Percentiles rank a stretch among this genome's conserved stretches.
Evolutionary conservation across 2,329 filamentous ascomycete species (phyloP).

Genomic region (Pezicula radicicola): DNA sequence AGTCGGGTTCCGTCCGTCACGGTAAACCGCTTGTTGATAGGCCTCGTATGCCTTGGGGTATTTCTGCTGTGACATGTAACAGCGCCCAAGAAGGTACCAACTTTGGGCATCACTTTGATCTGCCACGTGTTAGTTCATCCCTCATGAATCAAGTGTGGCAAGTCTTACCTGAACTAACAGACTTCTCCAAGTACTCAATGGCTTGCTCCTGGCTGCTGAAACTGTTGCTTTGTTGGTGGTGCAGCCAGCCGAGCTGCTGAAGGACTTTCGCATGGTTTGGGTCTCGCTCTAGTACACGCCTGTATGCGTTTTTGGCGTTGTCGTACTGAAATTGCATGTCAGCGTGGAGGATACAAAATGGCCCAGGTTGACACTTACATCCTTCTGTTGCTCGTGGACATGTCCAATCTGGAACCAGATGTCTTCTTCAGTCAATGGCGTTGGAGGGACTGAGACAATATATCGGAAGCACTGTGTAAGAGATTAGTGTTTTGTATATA

Average conservation of each 20-base stretch:
- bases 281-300: conserved; percentile 88
- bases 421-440: conserved; percentile 91
- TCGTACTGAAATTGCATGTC: conserved; percentile 65
- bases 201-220: conserved; percentile 93
- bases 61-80: conserved; percentile 99
- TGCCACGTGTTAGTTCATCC: conserved; percentile 38
- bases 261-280: conserved; percentile 97
- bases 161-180: conserved; percentile 79
- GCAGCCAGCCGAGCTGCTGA: conserved; percentile 95
- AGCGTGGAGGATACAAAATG: conserved; percentile 15
- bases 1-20: conserved; percentile 93
- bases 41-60: conserved; percentile 98
- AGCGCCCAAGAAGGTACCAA: conserved; percentile 96
- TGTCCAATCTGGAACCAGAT: conserved; percentile 99
- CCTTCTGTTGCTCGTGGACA: conserved; percentile 98
- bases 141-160: conserved; percentile 16
- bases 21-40: conserved; percentile 97
- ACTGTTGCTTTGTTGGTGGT: conserved; percentile 91
- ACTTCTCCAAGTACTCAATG: conserved; percentile 96
- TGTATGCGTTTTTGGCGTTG: conserved; percentile 86
- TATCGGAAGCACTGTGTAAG: conserved; percentile 91
- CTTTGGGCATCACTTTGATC: conserved; percentile 95
- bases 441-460: conserved; percentile 89
- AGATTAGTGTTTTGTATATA: conserved; percentile 11
- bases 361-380: conserved; percentile 59